These are phyloP conservation scores for Iberis pinnata DNA, from an alignment of 345 rosid genomes.

Conservation along the genomic window DNA sequence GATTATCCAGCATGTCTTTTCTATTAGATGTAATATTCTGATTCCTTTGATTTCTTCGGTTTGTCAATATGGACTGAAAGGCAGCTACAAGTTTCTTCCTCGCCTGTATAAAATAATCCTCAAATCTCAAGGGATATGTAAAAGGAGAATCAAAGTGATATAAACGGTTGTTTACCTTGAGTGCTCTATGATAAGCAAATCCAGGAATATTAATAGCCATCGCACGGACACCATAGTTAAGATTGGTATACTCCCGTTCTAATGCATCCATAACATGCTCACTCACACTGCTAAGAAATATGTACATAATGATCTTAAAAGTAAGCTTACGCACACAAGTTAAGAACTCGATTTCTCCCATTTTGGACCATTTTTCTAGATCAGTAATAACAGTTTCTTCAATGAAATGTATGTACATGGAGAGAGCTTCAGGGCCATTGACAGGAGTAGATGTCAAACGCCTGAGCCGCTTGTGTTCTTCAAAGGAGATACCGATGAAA, in stretches of 20 bases:
- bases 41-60: slow-evolving; percentile 45
- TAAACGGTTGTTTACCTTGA: slow-evolving; percentile 33
- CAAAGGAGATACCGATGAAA: slow-evolving; percentile 41
- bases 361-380: slow-evolving; percentile 54
- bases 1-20: slow-evolving; percentile 78
- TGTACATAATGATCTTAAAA: slow-evolving; percentile 67
- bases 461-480: slow-evolving; percentile 81
- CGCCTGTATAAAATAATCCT: slow-evolving; percentile 28
- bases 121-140: no score
- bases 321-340: slow-evolving; percentile 76
- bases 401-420: slow-evolving; percentile 49
- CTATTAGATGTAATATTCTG: slow-evolving; percentile 19
- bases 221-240: slow-evolving; percentile 52
- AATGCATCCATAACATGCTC: slow-evolving; percentile 51
- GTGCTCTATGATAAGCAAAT: slow-evolving; percentile 45
- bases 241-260: slow-evolving; percentile 64
- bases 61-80: slow-evolving; percentile 42
- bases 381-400: slow-evolving; percentile 50
- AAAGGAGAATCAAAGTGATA: not conserved
- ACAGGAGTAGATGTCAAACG: slow-evolving; percentile 68
- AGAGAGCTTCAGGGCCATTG: slow-evolving; percentile 73
- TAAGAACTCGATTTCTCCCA: slow-evolving; percentile 62
- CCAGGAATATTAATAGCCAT: slow-evolving; percentile 55
- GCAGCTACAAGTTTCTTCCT: slow-evolving; percentile 39
- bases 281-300: slow-evolving; percentile 67